Conservation (phyloP, 2,329 filamentous ascomycete genomes). For the Ophiostoma perfectum region DNA sequence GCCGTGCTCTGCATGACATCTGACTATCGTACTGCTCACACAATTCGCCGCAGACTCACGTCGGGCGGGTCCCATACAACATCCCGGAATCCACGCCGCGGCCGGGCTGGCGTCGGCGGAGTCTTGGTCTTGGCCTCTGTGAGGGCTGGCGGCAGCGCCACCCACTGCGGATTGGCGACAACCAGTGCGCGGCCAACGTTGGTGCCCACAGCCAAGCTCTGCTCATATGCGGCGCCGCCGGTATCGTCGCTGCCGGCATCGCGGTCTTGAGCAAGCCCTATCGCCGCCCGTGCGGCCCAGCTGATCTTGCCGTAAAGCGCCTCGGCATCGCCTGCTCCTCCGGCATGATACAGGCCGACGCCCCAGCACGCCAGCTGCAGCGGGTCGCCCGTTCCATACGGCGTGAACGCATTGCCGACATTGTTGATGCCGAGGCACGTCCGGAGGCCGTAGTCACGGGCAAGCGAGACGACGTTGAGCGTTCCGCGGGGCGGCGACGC, state of each 20-base stretch:
- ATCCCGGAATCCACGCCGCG: slow-evolving; percentile 33
- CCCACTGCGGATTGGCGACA: slow-evolving; percentile 29
- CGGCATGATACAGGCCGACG: slow-evolving; percentile 63
- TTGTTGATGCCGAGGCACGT: slow-evolving; percentile 64
- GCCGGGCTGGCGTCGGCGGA: slow-evolving; percentile 28
- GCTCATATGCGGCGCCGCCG: too few relatives aligned
- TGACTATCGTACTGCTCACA: not conserved
- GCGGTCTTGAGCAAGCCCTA: slow-evolving; percentile 29
- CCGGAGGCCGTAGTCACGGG: slow-evolving; percentile 52
- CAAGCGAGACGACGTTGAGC: slow-evolving; percentile 55
- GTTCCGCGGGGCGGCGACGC: slow-evolving; percentile 49
- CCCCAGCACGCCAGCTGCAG: slow-evolving; percentile 56
- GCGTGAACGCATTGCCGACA: slow-evolving; percentile 69
- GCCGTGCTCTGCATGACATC: not conserved
- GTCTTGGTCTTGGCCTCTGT: slow-evolving; percentile 17
- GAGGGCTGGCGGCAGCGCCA: slow-evolving; percentile 25
- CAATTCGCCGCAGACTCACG: not conserved
- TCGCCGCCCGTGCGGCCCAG: slow-evolving; percentile 34
- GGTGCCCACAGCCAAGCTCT: not conserved
- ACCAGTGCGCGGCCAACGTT: slow-evolving; percentile 26
- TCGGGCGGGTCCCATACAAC: slow-evolving; percentile 39
- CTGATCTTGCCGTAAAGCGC: slow-evolving; percentile 46
- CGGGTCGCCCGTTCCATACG: slow-evolving; percentile 62
- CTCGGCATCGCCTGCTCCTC: slow-evolving; percentile 53
- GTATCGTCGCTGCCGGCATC: not conserved